Conservation (phyloP, 2,329 filamentous ascomycete species). For the Aureobasidium sp. region DNA sequence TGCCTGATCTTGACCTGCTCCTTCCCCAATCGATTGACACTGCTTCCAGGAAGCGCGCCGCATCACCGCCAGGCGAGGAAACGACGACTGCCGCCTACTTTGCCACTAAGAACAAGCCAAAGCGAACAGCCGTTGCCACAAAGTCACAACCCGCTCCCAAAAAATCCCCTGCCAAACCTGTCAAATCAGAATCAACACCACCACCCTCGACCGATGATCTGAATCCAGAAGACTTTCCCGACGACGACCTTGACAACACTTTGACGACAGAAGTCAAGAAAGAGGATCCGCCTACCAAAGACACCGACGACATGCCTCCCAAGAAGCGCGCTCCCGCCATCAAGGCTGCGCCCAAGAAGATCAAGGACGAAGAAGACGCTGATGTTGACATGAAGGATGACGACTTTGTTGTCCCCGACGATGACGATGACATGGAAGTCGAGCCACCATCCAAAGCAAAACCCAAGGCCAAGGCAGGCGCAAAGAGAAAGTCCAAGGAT, state of each 20-base stretch:
- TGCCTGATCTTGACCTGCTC: conserved; percentile 26
- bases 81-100: conserved; percentile 60
- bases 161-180: conserved; percentile 22
- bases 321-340: conserved; percentile 8
- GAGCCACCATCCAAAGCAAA: conserved; percentile 32
- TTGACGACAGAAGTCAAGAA: conserved; percentile 67
- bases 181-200: conserved; percentile 25
- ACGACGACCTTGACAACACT: conserved; percentile 42
- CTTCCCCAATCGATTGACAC: conserved; percentile 11
- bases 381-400: conserved; percentile 49
- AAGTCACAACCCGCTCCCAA: conserved; percentile 20
- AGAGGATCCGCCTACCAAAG: conserved; percentile 48
- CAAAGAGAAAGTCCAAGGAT: conserved; percentile 55
- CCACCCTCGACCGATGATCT: conserved; percentile 32
- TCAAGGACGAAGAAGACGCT: conserved; percentile 52
- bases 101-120: conserved; percentile 47
- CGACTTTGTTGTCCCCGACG: conserved; percentile 37
- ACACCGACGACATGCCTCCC: conserved; percentile 33
- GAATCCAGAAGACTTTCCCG: conserved; percentile 29
- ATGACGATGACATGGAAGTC: conserved; percentile 36
- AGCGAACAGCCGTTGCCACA: conserved; percentile 36
- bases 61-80: conserved; percentile 45
- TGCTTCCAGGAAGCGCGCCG: conserved; percentile 39
- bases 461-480: conserved; percentile 28
- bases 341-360: conserved; percentile 41